Evolutionary conservation across 345 rosid species (phyloP).

Genomic region (Cochlearia excelsa): DNA sequence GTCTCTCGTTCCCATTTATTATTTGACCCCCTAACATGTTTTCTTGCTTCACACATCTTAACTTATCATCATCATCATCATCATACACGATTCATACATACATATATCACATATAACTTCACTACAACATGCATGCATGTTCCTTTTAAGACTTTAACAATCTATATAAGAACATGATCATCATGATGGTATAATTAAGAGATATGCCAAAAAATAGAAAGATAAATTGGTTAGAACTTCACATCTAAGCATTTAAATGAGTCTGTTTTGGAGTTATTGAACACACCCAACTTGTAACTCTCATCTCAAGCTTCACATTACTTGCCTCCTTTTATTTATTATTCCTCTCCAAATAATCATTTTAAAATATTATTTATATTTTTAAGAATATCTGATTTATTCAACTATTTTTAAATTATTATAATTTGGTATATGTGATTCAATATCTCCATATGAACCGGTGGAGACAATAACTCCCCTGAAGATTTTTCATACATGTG

Average conservation of each 20-base stretch:
- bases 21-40: constrained; percentile 9
- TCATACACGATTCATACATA: background rate
- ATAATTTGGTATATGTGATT: constrained; percentile 27
- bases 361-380: background rate
- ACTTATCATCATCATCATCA: constrained; percentile 19
- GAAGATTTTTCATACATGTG: constrained; percentile 26
- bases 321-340: constrained; percentile 6
- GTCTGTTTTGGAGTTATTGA: constrained; percentile 38
- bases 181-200: constrained; percentile 17
- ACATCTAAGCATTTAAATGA: constrained; percentile 41
- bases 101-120: background rate
- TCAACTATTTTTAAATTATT: background rate
- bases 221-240: constrained; percentile 34
- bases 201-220: constrained; percentile 14
- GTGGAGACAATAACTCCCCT: constrained; percentile 39
- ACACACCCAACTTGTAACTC: constrained; percentile 38
- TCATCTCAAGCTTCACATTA: constrained; percentile 34
- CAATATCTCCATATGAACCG: constrained; percentile 35
- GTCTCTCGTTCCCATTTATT: constrained; percentile 36
- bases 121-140: too few relatives aligned
- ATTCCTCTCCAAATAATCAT: background rate
- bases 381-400: constrained; percentile 17
- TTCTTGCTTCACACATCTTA: constrained; percentile 9
- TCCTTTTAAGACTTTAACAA: background rate
- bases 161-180: constrained; percentile 4